These are phyloP conservation scores for Didymella exigua DNA, from an alignment of 2,329 filamentous ascomycete genomes.

Conservation along the genomic window DNA sequence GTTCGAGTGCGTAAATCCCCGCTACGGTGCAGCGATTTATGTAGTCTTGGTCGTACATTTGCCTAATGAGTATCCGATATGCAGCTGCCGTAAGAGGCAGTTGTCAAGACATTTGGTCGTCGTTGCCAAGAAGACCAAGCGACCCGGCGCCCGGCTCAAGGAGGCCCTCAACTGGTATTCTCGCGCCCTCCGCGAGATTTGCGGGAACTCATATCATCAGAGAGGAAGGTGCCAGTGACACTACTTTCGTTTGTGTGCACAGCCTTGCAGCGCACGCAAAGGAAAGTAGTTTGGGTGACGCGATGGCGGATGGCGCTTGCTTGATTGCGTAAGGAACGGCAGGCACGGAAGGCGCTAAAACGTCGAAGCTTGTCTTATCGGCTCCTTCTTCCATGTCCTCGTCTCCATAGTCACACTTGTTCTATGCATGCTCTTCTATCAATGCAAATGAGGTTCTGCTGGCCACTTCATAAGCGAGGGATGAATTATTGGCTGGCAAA, in stretches of 20 bases:
- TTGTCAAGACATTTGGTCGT: constrained; percentile 40
- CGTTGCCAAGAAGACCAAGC: constrained; percentile 40
- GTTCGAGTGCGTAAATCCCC: constrained; percentile 21
- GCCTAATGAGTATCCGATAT: constrained; percentile 30
- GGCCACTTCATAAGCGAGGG: background rate
- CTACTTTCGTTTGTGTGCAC: constrained; percentile 4
- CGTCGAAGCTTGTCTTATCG: constrained; percentile 16
- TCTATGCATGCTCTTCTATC: background rate
- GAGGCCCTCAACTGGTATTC: constrained; percentile 26
- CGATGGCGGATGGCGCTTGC: constrained; percentile 16
- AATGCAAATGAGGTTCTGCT: background rate
- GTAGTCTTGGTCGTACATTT: constrained; percentile 27
- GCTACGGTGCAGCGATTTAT: constrained; percentile 23
- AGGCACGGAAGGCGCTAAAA: constrained; percentile 12
- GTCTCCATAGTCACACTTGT: background rate
- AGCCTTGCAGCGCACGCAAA: constrained; percentile 7
- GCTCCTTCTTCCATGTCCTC: background rate
- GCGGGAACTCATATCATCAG: constrained; percentile 22
- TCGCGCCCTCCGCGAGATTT: constrained; percentile 20
- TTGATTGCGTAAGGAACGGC: constrained; percentile 13
- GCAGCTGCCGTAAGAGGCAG: constrained; percentile 45
- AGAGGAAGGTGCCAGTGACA: constrained; percentile 30
- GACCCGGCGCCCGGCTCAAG: constrained; percentile 41
- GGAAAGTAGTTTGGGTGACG: constrained; percentile 1
- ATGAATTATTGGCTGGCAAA: background rate